Base-by-base conservation (phyloP, 495 filamentous ascomycete species). In the Oidiodendron maius region DNA sequence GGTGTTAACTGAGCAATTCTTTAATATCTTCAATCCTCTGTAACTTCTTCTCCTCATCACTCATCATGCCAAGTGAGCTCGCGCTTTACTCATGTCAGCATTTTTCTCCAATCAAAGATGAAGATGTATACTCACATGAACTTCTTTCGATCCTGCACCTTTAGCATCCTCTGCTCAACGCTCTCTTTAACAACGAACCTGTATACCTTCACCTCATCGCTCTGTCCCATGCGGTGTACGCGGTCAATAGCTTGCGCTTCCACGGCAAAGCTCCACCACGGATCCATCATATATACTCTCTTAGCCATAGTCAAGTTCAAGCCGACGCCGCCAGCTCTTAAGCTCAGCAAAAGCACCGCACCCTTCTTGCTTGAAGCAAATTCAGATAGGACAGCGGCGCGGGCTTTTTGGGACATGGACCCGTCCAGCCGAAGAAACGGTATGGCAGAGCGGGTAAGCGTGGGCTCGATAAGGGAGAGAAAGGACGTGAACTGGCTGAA, bases 401-500 rank as follows among this genome's bases (percentile, higher is more conserved):
- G 86, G 1, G 80, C 71, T 62, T 91, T 91, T 55, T 98, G 93
- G 1, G 81, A 66, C 80, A 95, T 94, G 2, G 86, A 80, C 2
- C 93, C 93, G 65, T 98, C 93, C 34, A 98, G 83, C 18, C 93
- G 87, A 16, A 96, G 75, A 62, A 82, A 84, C 0, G 77, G 71
- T 63, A 98, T 91, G 16, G 82, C 77, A 12, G 82, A 79, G 20
- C 76, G 74, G 12, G 70, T 52, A 16, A 98, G 78, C 0, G 88
- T 84, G 0, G 87, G 83, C 44, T 85, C 80, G 59, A 98, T 89
- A 11, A 97, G 81, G 56, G 91, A 84, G 45, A 98, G 81, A 65
- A 97, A 98, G 1, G 89, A 90, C 9, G 93, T 98, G 64, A 98
- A 98, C 64, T 98, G 93, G 52, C 83, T 89, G 68, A 98, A 97